Percentiles rank a stretch among this genome's conserved stretches.
Evolutionary conservation across 805 yeast genomes (phyloP).

Genomic region (Metschnikowia lochheadii): DNA sequence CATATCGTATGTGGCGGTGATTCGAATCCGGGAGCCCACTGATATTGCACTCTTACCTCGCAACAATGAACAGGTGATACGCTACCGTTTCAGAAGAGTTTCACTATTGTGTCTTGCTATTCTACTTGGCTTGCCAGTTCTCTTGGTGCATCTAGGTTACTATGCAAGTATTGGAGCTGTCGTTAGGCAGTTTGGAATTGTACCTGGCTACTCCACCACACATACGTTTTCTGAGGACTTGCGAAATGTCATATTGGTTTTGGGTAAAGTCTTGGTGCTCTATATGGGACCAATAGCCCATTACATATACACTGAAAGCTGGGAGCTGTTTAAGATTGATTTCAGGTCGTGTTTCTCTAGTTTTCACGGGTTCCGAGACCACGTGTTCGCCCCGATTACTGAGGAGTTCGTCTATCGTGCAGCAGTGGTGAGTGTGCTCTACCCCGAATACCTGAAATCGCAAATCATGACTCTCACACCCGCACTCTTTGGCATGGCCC

Average conservation of each 20-base stretch:
- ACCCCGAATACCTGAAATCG: slow-evolving; percentile 8
- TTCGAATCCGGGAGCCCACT: slow-evolving; percentile 31
- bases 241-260: slow-evolving; percentile 10
- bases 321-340: slow-evolving; percentile 14
- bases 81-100: slow-evolving; percentile 38
- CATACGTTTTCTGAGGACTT: slow-evolving; percentile 11
- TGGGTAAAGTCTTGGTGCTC: slow-evolving; percentile 13
- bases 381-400: slow-evolving; percentile 67
- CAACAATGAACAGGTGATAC: slow-evolving; percentile 42
- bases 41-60: slow-evolving; percentile 26
- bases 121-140: slow-evolving; percentile 26
- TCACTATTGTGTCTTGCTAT: slow-evolving; percentile 27
- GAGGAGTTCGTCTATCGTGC: slow-evolving; percentile 74
- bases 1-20: slow-evolving; percentile 42
- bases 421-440: slow-evolving; percentile 28
- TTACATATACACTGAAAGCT: slow-evolving; percentile 8
- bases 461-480: slow-evolving; percentile 34
- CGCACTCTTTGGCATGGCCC: slow-evolving; percentile 70
- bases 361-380: slow-evolving; percentile 49
- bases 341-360: slow-evolving; percentile 20
- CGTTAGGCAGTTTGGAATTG: slow-evolving; percentile 26
- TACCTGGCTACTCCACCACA: slow-evolving; percentile 28
- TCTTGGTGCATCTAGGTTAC: slow-evolving; percentile 11
- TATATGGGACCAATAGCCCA: slow-evolving; percentile 21
- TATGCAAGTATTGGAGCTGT: slow-evolving; percentile 7